phyloP scores from a whole-genome alignment of 805 yeast species.

The Tetrapisispora nanseiensis region DNA sequence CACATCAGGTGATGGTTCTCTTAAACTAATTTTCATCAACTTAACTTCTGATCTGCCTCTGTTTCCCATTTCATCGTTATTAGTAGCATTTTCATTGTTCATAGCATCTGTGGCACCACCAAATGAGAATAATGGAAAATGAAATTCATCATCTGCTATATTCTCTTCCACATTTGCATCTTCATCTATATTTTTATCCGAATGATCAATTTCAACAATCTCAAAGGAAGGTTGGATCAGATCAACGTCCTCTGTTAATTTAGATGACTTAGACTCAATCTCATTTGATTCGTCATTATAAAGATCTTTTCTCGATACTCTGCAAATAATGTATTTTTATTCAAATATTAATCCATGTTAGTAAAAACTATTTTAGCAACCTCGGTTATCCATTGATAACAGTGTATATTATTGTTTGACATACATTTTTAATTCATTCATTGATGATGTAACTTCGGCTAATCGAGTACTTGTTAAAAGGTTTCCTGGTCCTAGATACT shows the following conservation, averaged over 20 bases:
- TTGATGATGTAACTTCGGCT: too few species aligned
- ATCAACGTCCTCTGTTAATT: conserved; percentile 9
- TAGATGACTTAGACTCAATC: conserved; percentile 2
- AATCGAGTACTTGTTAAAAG: not conserved
- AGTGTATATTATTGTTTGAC: not conserved
- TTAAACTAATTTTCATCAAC: conserved; percentile 21
- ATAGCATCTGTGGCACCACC: conserved; percentile 1
- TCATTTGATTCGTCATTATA: conserved; percentile 5
- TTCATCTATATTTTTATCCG: not conserved
- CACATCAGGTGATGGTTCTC: conserved; percentile 14
- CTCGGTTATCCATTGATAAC: not conserved
- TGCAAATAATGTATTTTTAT: not conserved
- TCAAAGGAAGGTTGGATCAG: conserved; percentile 22
- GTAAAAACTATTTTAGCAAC: not conserved
- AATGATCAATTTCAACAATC: conserved; percentile 15
- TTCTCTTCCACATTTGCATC: conserved; percentile 5
- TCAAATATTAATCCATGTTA: not conserved
- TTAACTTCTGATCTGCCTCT: conserved; percentile 9
- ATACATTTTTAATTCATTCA: conserved; percentile 9
- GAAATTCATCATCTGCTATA: conserved; percentile 17
- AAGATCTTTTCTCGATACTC: conserved; percentile 19
- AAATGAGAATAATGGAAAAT: conserved; percentile 25
- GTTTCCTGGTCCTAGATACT: not conserved
- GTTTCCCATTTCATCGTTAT: not conserved
- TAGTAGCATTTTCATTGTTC: not conserved